Base-by-base conservation (phyloP, 495 filamentous ascomycete species). In the Halenospora varia region DNA sequence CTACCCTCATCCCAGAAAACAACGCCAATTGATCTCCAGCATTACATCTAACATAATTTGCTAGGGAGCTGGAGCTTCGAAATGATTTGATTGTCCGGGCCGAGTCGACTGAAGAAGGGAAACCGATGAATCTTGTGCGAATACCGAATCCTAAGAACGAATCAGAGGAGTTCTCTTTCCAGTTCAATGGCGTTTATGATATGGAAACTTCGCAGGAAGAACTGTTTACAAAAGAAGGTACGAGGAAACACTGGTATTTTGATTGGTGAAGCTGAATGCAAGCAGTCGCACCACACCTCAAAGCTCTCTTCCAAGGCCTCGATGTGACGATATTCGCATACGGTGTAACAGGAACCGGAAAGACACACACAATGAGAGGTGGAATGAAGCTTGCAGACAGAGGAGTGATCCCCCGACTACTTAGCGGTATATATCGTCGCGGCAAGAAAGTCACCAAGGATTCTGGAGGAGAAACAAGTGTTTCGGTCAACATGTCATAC, bases 341-440 rank as follows among this genome's bases (percentile, higher is more conserved):
- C 65, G 94, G 94, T 40, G 89, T 92, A 19, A 97, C 94, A 0
- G 94, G 94, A 20, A 96, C 91, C 0, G 94, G 94, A 20, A 98
- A 98, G 72, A 98, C 94, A 50, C 90, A 97, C 74, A 98, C 94
- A 1, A 98, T 98, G 94, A 85, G 94, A 56, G 94, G 94, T 54
- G 92, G 93, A 51, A 88, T 96, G 71, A 85, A 86, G 63, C 76
- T 96, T 45, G 85, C 88, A 6, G 94, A 98, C 20, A 80, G 94
- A 66, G 94, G 94, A 51, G 85, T 95, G 4, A 98, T 98, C 56
- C 94, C 94, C 3, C 74, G 94, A 53, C 75, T 98, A 41, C 78
- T 98, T 8, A 95, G 90, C 63, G 84, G 81, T 61, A 88, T 97
- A 53, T 97, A 94, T 65, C 81, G 93, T 55, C 76, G 88, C 35